Percentiles rank a stretch among this genome's conserved stretches.
These are phyloP conservation scores for Chytriomyces sp. DNA, from an alignment of 192 early-diverging fungal species.

Conservation along the genomic window DNA sequence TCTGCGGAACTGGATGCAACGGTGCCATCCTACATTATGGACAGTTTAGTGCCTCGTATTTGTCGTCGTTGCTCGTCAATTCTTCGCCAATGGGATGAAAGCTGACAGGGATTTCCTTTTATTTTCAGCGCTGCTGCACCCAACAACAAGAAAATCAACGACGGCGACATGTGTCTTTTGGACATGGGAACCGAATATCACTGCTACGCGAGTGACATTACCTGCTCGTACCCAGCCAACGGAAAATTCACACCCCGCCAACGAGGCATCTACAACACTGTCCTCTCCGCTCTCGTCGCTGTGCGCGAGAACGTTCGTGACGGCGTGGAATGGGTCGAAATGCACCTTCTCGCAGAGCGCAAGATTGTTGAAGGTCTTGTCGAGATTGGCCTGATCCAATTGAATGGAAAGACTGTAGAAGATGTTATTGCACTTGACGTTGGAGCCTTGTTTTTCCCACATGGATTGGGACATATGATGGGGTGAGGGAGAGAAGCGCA, in stretches of 20 bases:
- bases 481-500: slow-evolving; percentile 44
- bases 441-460: slow-evolving; percentile 85
- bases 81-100: slow-evolving; percentile 43
- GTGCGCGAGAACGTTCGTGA: slow-evolving; percentile 69
- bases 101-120: background rate
- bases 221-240: slow-evolving; percentile 82
- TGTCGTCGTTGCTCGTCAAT: background rate
- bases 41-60: slow-evolving; percentile 62
- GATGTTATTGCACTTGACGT: slow-evolving; percentile 71
- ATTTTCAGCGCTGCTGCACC: slow-evolving; percentile 21
- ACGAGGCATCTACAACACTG: slow-evolving; percentile 77
- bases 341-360: slow-evolving; percentile 72
- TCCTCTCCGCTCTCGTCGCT: slow-evolving; percentile 80
- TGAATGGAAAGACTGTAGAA: slow-evolving; percentile 58
- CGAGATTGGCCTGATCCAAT: slow-evolving; percentile 67
- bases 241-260: slow-evolving; percentile 73
- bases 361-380: slow-evolving; percentile 73
- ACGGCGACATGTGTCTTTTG: slow-evolving; percentile 65
- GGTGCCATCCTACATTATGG: slow-evolving; percentile 85
- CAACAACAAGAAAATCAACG: slow-evolving; percentile 19
- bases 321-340: slow-evolving; percentile 84
- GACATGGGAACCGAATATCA: slow-evolving; percentile 66
- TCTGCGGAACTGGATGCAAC: slow-evolving; percentile 78
- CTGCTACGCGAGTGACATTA: slow-evolving; percentile 90
- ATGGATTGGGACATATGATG: slow-evolving; percentile 87